Conservation (phyloP, 2,329 filamentous ascomycete genomes). For the Neopestalotiopsis sp. region DNA sequence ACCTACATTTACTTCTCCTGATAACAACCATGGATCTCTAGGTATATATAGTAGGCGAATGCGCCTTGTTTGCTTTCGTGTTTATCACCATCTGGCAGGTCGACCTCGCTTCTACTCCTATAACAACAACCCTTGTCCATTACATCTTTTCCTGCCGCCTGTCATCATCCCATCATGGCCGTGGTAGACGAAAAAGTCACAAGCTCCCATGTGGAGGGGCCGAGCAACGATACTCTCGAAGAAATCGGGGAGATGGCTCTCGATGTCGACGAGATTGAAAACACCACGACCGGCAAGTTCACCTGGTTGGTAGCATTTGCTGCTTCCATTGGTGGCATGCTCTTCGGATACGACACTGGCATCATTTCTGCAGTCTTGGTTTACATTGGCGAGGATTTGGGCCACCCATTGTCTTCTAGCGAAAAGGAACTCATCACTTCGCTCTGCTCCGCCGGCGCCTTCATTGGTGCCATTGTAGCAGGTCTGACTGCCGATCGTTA, state of each 20-base stretch:
- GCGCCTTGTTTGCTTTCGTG: background rate
- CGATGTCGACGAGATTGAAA: conserved; percentile 2
- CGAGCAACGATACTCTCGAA: background rate
- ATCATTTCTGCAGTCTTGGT: background rate
- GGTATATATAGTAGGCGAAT: background rate
- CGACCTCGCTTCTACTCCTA: background rate
- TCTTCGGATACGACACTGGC: background rate
- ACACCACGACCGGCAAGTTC: background rate
- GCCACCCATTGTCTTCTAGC: conserved; percentile 41
- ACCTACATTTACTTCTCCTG: background rate
- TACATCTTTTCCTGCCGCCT: background rate
- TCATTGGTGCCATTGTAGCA: conserved; percentile 47
- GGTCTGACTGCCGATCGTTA: conserved; percentile 43
- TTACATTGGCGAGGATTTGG: background rate
- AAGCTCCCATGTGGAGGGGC: background rate
- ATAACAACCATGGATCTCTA: background rate
- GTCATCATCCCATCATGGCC: background rate
- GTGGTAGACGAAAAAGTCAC: background rate
- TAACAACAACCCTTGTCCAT: background rate
- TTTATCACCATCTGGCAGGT: background rate
- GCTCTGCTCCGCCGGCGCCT: conserved; percentile 43
- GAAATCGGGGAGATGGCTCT: background rate
- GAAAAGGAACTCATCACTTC: conserved; percentile 39
- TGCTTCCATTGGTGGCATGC: conserved; percentile 2
- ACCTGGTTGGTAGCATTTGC: background rate